Base-by-base conservation (phyloP, 495 filamentous ascomycete genomes). In the Pseudoneurospora amorphoporcata region DNA sequence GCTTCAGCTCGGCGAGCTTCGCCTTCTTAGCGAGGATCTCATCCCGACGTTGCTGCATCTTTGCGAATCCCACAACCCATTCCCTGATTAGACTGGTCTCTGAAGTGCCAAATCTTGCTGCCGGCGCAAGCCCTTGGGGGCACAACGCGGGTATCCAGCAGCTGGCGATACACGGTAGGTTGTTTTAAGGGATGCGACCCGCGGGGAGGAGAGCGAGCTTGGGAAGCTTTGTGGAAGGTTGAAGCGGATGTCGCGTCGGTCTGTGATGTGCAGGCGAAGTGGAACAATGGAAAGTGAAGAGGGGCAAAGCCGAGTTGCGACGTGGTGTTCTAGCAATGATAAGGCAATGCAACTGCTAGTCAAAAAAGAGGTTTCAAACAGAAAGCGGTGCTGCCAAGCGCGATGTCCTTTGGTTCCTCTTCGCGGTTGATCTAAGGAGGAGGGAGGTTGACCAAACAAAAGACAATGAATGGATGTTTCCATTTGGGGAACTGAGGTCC, bases 11-110 rank as follows among this genome's bases (percentile, higher is more conserved):
- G 38, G 91, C 94, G 76, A 99, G 93, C 85, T 92, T 97, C 39
- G 94, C 94, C 84, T 90, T 91, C 83, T 98, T 99, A 74, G 92
- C 93, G 65, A 93, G 83, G 77, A 99, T 96, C 84, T 98, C 95
- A 84, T 95, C 94, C 83, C 91, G 91, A 74, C 94, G 90, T 85
- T 93, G 90, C 83, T 94, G 91, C 87, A 94, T 92, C 58, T 78
- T 86, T 77, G 53, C 76, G 71, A 74, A 71, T 76, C 72, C 72
- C 74, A 73, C 80, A 68, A 75, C 81, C 81, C 84, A 85, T 85
- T 61, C 75, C 81, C 77, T 77, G 76, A 40, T 3, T 16, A 35
- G 29, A 37, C 7, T 65, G 53, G 29, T 65, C 29, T 35, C 29
- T 9, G 6, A 65, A 65, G 53, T 65, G 53, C 53, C 53, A 65